Percentiles rank a stretch among this genome's conserved stretches.
Conservation (phyloP, 805 yeast genomes). For the Candida odintsovae region DNA sequence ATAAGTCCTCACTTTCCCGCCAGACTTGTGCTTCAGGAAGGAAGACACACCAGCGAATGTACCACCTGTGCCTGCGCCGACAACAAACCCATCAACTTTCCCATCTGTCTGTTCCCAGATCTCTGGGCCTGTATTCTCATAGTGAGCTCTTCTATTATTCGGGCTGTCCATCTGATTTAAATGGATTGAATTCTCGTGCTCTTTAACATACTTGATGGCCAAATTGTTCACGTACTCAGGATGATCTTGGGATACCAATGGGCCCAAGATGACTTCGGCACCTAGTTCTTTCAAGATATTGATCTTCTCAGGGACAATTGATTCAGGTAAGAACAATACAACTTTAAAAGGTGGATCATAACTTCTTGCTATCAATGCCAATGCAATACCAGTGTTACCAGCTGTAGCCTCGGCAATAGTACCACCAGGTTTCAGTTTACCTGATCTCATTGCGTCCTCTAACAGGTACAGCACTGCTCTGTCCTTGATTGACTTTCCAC, state of each 20-base stretch:
- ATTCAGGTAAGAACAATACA: conserved; percentile 73
- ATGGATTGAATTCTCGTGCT: conserved; percentile 49
- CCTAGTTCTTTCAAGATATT: conserved; percentile 54
- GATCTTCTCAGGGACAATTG: conserved; percentile 65
- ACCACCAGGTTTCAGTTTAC: conserved; percentile 56
- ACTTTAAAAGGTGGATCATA: conserved; percentile 38
- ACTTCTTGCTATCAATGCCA: conserved; percentile 56
- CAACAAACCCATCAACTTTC: conserved; percentile 54
- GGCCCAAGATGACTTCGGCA: conserved; percentile 58
- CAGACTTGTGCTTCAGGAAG: conserved; percentile 46
- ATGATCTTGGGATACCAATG: conserved; percentile 58
- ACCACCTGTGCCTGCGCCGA: conserved; percentile 85
- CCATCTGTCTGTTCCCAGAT: conserved; percentile 55
- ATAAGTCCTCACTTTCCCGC: conserved; percentile 37
- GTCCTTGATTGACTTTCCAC: conserved; percentile 84
- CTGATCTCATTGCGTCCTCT: conserved; percentile 47
- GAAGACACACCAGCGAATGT: conserved; percentile 73
- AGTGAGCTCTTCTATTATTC: conserved; percentile 69
- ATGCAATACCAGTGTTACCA: conserved; percentile 81
- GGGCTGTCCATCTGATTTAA: conserved; percentile 82
- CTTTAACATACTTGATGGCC: conserved; percentile 27
- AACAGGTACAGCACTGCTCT: conserved; percentile 71
- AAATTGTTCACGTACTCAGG: conserved; percentile 29
- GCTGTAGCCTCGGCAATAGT: conserved; percentile 77
- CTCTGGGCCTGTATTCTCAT: conserved; percentile 71